Percentiles rank a stretch among this genome's conserved stretches.
Conservation (phyloP, 805 yeast species). For the Torulaspora maleeae region DNA sequence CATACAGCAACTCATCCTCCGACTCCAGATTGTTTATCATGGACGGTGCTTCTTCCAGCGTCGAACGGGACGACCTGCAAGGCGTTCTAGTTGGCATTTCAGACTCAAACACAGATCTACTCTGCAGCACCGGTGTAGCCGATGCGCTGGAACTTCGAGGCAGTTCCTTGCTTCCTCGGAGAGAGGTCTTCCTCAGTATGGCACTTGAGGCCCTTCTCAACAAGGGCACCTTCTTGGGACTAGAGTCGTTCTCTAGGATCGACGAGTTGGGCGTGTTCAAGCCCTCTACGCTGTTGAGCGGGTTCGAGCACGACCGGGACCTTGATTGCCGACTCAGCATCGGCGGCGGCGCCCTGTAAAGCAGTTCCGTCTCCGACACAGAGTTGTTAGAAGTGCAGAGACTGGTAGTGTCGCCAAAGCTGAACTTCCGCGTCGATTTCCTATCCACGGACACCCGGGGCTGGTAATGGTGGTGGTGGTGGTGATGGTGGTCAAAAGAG, state of each 20-base stretch:
- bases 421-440: constrained; percentile 15
- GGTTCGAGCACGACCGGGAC: constrained; percentile 14
- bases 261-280: constrained; percentile 10
- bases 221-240: constrained; percentile 22
- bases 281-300: constrained; percentile 1
- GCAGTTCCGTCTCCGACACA: constrained; percentile 12
- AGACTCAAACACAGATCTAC: constrained; percentile 10
- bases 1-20: constrained; percentile 13
- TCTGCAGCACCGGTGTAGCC: constrained; percentile 11
- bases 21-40: neutral
- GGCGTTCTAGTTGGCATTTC: constrained; percentile 10
- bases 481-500: constrained; percentile 10
- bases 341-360: constrained; percentile 14
- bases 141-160: constrained; percentile 13
- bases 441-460: constrained; percentile 7
- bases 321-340: constrained; percentile 9
- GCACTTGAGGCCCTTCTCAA: constrained; percentile 34
- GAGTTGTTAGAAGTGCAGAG: constrained; percentile 15
- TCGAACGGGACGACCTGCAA: constrained; percentile 2
- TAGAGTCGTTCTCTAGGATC: constrained; percentile 1
- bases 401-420: constrained; percentile 18
- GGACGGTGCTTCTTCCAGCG: neutral
- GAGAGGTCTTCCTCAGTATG: constrained; percentile 28
- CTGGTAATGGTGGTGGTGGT: constrained; percentile 2
- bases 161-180: constrained; percentile 8